These are phyloP conservation scores for Eimeria sp. DNA, from an alignment of 169 alveolate species.

Conservation along the genomic window DNA sequence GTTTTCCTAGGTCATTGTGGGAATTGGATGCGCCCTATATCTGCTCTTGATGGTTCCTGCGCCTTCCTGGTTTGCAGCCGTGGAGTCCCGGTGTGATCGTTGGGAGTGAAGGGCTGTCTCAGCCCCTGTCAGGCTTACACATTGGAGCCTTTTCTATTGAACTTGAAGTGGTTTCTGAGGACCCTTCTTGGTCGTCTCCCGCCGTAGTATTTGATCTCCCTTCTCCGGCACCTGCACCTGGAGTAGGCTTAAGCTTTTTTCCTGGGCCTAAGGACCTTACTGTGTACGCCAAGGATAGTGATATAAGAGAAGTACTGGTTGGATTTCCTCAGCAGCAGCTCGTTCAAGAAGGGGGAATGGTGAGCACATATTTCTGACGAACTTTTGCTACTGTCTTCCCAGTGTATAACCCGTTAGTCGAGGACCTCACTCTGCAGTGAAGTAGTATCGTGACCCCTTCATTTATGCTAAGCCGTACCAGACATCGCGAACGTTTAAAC, in stretches of 20 bases:
- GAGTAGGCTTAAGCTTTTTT: background rate
- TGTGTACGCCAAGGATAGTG: slow-evolving; percentile 60
- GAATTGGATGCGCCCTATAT: background rate
- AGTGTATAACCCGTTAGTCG: background rate
- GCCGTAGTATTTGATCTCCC: slow-evolving; percentile 56
- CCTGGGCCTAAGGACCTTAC: slow-evolving; percentile 34
- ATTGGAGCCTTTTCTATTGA: slow-evolving; percentile 40
- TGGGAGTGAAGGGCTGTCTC: slow-evolving; percentile 58
- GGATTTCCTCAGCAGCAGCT: slow-evolving; percentile 61
- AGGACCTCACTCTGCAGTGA: background rate
- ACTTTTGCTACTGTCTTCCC: background rate
- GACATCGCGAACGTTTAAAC: background rate
- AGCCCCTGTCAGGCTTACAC: slow-evolving; percentile 3
- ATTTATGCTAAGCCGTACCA: background rate
- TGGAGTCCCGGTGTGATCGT: slow-evolving; percentile 69
- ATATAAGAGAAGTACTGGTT: background rate
- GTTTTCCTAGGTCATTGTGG: background rate
- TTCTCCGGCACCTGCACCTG: slow-evolving; percentile 30
- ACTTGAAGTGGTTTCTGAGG: slow-evolving; percentile 46
- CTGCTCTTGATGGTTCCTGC: background rate
- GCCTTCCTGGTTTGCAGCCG: slow-evolving; percentile 49
- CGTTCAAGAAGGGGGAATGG: slow-evolving; percentile 60
- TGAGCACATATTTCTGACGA: background rate
- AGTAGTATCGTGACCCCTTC: background rate
- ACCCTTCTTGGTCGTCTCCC: slow-evolving; percentile 40